phyloP scores from a whole-genome alignment of 2,329 filamentous ascomycete species.

The Teratosphaeria viscida region DNA sequence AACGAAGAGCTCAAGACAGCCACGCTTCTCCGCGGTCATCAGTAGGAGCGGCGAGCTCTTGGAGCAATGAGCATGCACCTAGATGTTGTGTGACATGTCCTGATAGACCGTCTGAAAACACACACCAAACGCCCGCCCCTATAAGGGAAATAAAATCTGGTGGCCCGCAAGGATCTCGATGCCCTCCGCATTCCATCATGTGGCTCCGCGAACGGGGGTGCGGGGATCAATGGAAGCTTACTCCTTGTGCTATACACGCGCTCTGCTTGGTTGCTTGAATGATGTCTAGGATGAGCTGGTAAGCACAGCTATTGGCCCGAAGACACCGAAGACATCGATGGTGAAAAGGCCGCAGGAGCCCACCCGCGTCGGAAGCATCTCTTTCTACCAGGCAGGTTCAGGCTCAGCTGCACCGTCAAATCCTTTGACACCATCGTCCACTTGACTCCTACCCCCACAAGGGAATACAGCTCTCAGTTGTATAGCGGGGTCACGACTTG shows the following conservation, averaged over 20 bases:
- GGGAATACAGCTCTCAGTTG: background rate
- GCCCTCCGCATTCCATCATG: background rate
- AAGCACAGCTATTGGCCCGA: background rate
- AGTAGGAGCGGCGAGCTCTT: too few species aligned
- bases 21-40: too few species aligned
- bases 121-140: too few species aligned
- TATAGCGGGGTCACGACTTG: background rate
- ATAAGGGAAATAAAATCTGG: background rate
- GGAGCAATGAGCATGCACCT: too few species aligned
- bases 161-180: background rate
- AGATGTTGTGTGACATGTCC: too few species aligned
- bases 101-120: too few species aligned
- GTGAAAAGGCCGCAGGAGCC: background rate
- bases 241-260: background rate
- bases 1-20: too few species aligned
- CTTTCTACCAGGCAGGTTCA: background rate
- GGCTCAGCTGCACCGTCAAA: background rate
- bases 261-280: background rate
- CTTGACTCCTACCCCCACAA: too few species aligned
- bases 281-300: background rate
- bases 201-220: background rate
- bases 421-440: too few species aligned
- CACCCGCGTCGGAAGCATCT: background rate
- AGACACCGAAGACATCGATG: background rate
- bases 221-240: background rate